phyloP scores from a whole-genome alignment of 805 yeast genomes.

The Debaryomyces castellii region DNA sequence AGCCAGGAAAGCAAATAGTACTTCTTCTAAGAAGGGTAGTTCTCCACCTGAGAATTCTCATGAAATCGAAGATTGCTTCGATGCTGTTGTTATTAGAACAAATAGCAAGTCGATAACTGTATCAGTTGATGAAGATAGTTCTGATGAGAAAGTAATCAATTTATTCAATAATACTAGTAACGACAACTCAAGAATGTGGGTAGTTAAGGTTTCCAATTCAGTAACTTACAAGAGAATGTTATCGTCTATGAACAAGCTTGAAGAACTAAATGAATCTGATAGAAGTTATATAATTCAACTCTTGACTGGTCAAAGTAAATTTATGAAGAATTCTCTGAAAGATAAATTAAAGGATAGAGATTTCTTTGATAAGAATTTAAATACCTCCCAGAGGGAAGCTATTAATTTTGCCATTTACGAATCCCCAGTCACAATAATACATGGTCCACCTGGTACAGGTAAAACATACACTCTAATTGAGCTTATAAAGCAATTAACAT shows the following conservation, averaged over 20 bases:
- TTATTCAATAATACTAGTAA: constrained; percentile 44
- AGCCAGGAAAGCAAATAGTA: constrained; percentile 27
- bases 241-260: constrained; percentile 66
- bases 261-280: constrained; percentile 43
- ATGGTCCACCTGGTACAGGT: constrained; percentile 85
- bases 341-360: constrained; percentile 9
- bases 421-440: constrained; percentile 61
- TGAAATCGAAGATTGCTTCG: constrained; percentile 29
- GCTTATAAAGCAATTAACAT: constrained; percentile 67
- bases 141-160: constrained; percentile 46
- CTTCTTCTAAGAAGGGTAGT: constrained; percentile 17
- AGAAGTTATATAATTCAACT: constrained; percentile 38
- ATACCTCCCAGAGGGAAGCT: constrained; percentile 73
- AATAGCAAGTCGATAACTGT: constrained; percentile 49
- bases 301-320: constrained; percentile 46
- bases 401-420: constrained; percentile 58
- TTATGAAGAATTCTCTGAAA: constrained; percentile 13
- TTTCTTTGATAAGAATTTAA: constrained; percentile 48
- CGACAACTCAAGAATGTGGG: constrained; percentile 53
- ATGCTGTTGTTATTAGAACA: constrained; percentile 66
- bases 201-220: constrained; percentile 66
- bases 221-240: constrained; percentile 78
- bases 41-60: constrained; percentile 17
- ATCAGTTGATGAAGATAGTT: constrained; percentile 56
- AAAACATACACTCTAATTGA: constrained; percentile 84